Conservation (phyloP, 495 filamentous ascomycete species). For the Penicillium turbatum region DNA sequence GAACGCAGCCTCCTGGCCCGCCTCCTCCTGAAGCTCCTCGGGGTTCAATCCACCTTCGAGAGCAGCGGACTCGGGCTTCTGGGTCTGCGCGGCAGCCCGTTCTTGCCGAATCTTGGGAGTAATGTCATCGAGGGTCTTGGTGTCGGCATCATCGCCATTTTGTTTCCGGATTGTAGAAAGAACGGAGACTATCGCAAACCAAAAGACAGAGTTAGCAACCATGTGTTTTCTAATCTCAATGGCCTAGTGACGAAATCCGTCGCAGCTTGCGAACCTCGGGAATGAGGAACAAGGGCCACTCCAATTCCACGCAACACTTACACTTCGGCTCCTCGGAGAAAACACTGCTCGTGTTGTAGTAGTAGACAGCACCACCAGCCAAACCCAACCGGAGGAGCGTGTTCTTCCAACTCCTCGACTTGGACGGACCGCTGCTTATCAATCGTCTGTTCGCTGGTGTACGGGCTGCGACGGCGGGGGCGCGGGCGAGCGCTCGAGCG, state of each 20-base stretch:
- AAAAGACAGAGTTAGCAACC: background rate
- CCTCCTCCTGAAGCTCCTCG: slow-evolving; percentile 73
- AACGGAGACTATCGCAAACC: slow-evolving; percentile 32
- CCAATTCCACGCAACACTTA: slow-evolving; percentile 41
- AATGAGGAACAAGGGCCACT: background rate
- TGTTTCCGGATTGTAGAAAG: slow-evolving; percentile 22
- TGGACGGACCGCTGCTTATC: slow-evolving; percentile 66
- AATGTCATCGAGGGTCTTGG: slow-evolving; percentile 45
- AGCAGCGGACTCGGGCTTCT: slow-evolving; percentile 15
- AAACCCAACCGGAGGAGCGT: slow-evolving; percentile 66
- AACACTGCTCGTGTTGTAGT: slow-evolving; percentile 80
- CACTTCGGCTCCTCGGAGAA: slow-evolving; percentile 81
- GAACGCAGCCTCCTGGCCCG: slow-evolving; percentile 82
- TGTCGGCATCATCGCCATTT: slow-evolving; percentile 24
- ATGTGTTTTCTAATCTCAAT: slow-evolving; percentile 6
- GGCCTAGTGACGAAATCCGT: slow-evolving; percentile 3
- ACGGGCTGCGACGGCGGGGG: slow-evolving; percentile 37
- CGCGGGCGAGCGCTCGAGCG: slow-evolving; percentile 52
- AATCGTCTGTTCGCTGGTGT: slow-evolving; percentile 53
- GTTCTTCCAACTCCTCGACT: slow-evolving; percentile 77
- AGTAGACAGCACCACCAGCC: slow-evolving; percentile 78
- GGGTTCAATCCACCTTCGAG: slow-evolving; percentile 23
- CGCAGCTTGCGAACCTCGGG: slow-evolving; percentile 7
- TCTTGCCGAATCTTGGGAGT: slow-evolving; percentile 41
- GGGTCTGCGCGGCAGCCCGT: slow-evolving; percentile 15